Base-by-base conservation (phyloP, 768 basidiomycete genomes). In the Termitomyces sp. region DNA sequence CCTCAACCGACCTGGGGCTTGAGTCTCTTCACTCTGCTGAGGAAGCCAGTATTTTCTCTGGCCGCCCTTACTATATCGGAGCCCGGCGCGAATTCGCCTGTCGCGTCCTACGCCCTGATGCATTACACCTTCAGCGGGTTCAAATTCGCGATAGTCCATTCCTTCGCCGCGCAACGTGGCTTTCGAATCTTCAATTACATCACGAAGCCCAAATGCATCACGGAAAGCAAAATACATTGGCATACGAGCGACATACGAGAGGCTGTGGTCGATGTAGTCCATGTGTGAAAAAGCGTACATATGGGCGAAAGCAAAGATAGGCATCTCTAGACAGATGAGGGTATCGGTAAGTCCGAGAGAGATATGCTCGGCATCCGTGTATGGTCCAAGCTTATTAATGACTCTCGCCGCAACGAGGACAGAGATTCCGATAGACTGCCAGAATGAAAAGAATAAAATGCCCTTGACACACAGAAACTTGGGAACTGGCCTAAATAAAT, bases 391-490 rank as follows among this genome's bases (percentile, higher is more conserved):
- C 51, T 79, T 80, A 36, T 77, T 85, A 69, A 98, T 91, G 51
- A 77, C 81, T 9, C 87, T 81, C 0, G 88, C 78, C 2, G 93
- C 89, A 48, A 95, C 96, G n/a, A 98, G 81, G 65, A 91, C 81
- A 31, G 94, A 94, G 51, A 99, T 82, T 47, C 67, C 82, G 51
- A 96, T 82, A 22, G 90, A 85, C 70, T 99, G 97, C 97, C 97
- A 99, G 76, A 99, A 99, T 2, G 92, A 94, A 72, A 97, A 96
- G 79, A 98, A 98, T 22, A 99, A 80, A 63, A 99, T 94, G 46
- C 96, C 96, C 69, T 99, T 99, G 64, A 99, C 94, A 69, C 94
- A 99, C 28, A 98, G 85, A 73, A 99, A 99, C 72, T 99, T 99
- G 3, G 97, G 94, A 63, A 95, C 84, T 0, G 94, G 94, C 12